Conservation (phyloP, 495 filamentous ascomycete genomes). For the Neurospora sp. region DNA sequence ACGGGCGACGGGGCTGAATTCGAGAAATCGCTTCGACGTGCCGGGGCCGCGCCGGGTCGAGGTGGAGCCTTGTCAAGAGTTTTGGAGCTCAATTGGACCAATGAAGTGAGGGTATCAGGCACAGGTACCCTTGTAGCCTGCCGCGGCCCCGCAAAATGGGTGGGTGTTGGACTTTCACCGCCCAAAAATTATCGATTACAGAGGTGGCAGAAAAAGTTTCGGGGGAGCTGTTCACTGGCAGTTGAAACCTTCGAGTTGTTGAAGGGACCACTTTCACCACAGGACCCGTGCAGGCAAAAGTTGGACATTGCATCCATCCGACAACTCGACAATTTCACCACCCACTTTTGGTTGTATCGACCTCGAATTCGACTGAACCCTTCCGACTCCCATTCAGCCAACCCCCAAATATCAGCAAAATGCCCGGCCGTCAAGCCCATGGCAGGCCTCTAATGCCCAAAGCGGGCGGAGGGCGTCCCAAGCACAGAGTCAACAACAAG, state of each 20-base stretch:
- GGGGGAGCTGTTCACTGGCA: neutral
- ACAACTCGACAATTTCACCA: neutral
- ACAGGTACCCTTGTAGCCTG: neutral
- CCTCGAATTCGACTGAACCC: neutral
- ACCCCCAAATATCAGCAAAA: constrained; percentile 22
- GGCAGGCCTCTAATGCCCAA: constrained; percentile 34
- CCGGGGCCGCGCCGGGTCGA: neutral
- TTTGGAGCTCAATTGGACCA: neutral
- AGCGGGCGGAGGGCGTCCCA: constrained; percentile 34
- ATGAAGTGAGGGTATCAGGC: neutral
- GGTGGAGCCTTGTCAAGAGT: neutral
- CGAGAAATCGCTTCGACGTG: neutral
- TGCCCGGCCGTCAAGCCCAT: constrained; percentile 64
- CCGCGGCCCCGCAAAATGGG: constrained; percentile 4
- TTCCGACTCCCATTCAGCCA: neutral
- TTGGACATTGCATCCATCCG: neutral
- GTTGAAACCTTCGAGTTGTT: neutral
- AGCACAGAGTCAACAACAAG: constrained; percentile 15
- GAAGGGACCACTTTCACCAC: neutral
- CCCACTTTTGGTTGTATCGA: neutral
- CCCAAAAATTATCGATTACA: constrained; percentile 14
- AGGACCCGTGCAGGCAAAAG: constrained; percentile 4
- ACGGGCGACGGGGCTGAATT: neutral
- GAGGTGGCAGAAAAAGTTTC: constrained; percentile 17
- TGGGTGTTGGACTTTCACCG: constrained; percentile 17